These are phyloP conservation scores for Eucalyptus dawsonii DNA, from an alignment of 345 rosid genomes.

Conservation along the genomic window DNA sequence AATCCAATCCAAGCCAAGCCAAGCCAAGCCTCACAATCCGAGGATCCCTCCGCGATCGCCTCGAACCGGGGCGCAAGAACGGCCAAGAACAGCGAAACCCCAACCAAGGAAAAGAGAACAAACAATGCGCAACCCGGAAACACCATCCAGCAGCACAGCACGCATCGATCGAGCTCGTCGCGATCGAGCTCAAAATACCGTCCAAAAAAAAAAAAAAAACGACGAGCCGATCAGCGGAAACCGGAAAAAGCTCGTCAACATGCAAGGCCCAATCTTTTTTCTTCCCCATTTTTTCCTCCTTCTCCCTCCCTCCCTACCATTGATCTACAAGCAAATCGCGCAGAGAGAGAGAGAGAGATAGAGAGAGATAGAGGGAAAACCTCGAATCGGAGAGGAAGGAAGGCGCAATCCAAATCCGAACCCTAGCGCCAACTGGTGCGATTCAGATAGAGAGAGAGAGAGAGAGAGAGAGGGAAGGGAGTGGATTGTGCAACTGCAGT, in stretches of 20 bases:
- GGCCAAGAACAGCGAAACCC: neutral
- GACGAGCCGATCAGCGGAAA: neutral
- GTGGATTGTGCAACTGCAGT: neutral
- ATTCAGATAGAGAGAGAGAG: neutral
- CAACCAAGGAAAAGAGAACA: neutral
- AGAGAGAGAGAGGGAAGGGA: neutral
- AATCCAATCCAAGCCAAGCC: neutral
- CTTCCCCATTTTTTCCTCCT: too few species aligned
- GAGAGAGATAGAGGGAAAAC: neutral
- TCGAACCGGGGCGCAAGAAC: neutral
- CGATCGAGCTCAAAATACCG: neutral
- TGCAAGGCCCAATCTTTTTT: neutral
- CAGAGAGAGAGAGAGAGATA: neutral
- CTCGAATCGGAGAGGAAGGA: neutral
- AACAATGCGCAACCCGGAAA: neutral
- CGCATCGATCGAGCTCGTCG: neutral
- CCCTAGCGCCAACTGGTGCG: neutral
- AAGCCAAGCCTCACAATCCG: neutral
- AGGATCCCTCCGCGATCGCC: neutral
- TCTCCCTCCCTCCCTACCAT: neutral
- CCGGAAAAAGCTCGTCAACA: neutral
- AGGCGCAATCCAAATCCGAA: neutral
- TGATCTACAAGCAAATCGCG: neutral
- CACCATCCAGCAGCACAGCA: neutral
- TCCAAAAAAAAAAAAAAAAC: too few species aligned